These are phyloP conservation scores for Annulohypoxylon maeteangense DNA, from an alignment of 495 filamentous ascomycete genomes.

Conservation along the genomic window DNA sequence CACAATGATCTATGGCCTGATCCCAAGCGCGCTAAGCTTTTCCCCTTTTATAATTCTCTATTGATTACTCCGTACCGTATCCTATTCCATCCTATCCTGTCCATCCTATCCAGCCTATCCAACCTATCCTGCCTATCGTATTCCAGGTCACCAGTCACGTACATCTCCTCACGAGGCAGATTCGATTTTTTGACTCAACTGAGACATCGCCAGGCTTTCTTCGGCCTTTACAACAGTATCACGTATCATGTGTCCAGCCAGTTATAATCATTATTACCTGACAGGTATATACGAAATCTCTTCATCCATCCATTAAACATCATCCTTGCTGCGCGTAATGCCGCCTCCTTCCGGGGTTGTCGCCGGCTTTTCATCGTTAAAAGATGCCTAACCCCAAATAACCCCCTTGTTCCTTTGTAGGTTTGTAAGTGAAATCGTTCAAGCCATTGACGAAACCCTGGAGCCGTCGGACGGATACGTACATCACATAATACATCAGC, in stretches of 20 bases:
- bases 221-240: constrained; percentile 7
- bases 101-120: neutral
- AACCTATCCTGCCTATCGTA: neutral
- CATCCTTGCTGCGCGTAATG: constrained; percentile 20
- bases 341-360: constrained; percentile 36
- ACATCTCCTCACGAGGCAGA: constrained; percentile 31
- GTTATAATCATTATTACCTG: constrained; percentile 2
- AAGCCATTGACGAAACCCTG: constrained; percentile 32
- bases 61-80: constrained; percentile 31
- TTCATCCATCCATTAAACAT: constrained; percentile 12
- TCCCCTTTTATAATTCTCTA: constrained; percentile 37
- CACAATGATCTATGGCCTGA: constrained; percentile 50
- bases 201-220: constrained; percentile 21
- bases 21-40: constrained; percentile 48
- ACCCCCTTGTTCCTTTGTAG: constrained; percentile 18
- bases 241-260: constrained; percentile 27
- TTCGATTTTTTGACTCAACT: constrained; percentile 1
- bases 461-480: constrained; percentile 24
- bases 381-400: neutral
- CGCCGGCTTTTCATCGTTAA: constrained; percentile 32
- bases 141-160: constrained; percentile 20
- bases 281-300: constrained; percentile 12
- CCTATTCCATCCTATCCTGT: neutral
- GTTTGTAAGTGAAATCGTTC: neutral
- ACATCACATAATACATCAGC: constrained; percentile 16